Conservation (phyloP, 805 yeast genomes). For the Maudiozyma barnettii region DNA sequence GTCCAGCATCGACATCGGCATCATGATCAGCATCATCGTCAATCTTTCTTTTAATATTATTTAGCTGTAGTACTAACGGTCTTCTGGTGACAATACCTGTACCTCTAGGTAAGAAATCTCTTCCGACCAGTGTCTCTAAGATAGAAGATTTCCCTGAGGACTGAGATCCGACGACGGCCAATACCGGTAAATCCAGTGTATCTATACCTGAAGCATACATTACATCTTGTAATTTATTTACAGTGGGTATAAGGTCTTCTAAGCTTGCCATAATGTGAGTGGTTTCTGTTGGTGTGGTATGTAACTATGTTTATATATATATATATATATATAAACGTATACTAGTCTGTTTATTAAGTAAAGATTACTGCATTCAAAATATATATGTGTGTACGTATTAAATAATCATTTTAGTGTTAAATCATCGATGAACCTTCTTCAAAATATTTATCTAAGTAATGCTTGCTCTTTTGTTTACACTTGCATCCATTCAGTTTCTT, state of each 20-base stretch:
- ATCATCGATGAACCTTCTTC: no score
- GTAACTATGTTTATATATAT: no score
- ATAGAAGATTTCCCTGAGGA: constrained; percentile 94
- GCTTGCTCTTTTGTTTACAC: no score
- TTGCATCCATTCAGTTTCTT: no score
- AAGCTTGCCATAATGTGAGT: constrained; percentile 22
- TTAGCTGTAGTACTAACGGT: constrained; percentile 82
- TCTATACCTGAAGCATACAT: constrained; percentile 94
- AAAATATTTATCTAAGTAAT: no score
- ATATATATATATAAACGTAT: no score
- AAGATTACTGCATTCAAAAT: no score
- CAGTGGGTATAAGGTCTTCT: constrained; percentile 59
- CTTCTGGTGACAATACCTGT: constrained; percentile 96
- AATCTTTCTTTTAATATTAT: constrained; percentile 35
- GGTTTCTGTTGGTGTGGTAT: neutral
- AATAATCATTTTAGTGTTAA: no score
- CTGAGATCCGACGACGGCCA: constrained; percentile 96
- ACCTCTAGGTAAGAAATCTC: constrained; percentile 91
- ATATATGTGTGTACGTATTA: no score
- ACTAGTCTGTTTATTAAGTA: no score
- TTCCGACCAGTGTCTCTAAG: constrained; percentile 90
- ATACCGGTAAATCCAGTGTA: constrained; percentile 78
- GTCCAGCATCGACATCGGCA: neutral
- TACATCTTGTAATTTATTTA: constrained; percentile 90
- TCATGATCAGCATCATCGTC: constrained; percentile 2